A percentile compares a stretch with the other conserved stretches of the same genome.
These are phyloP conservation scores for Penicillium olsonii DNA, from an alignment of 2,329 filamentous ascomycete genomes.

Conservation along the genomic window DNA sequence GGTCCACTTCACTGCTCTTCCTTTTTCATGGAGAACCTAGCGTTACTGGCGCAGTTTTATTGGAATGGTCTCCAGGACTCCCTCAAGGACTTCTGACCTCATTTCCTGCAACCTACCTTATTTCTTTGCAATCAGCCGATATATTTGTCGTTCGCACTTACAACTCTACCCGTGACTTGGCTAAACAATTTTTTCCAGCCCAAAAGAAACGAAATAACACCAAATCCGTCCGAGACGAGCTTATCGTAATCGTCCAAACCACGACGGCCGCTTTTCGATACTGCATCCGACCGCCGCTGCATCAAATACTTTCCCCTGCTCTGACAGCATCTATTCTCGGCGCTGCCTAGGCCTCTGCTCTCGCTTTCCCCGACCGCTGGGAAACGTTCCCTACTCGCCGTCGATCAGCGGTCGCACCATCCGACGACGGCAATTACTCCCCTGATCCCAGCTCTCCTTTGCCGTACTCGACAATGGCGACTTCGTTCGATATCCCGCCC, in stretches of 20 bases:
- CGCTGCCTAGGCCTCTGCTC: constrained; percentile 10
- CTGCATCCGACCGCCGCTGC: constrained; percentile 8
- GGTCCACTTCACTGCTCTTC: constrained; percentile 26
- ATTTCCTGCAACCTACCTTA: constrained; percentile 10
- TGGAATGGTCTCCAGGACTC: constrained; percentile 5
- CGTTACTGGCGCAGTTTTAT: constrained; percentile 11
- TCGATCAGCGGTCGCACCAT: constrained; percentile 47
- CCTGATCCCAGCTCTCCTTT: constrained; percentile 10
- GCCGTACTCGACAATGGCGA: constrained; percentile 35
- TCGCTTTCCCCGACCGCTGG: constrained; percentile 44
- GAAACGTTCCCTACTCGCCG: constrained; percentile 36
- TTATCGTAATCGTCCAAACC: constrained; percentile 20
- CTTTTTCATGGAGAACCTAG: constrained; percentile 20
- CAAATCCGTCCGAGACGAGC: constrained; percentile 23
- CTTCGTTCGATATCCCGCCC: constrained; percentile 34
- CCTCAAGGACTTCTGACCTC: constrained; percentile 1
- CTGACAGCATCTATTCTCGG: constrained; percentile 8
- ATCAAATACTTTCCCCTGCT: constrained; percentile 7
- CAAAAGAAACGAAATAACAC: constrained; percentile 1
- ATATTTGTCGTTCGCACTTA: constrained; percentile 9
- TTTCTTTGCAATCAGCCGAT: constrained; percentile 4
- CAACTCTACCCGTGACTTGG: constrained; percentile 9
- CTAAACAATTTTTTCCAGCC: constrained; percentile 14
- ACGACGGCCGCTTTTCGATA: constrained; percentile 13
- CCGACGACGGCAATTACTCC: constrained; percentile 38